Percentiles rank a stretch among this genome's conserved stretches.
Conservation (phyloP, 495 filamentous ascomycete species). For the Pyrenopolyporus hunteri region DNA sequence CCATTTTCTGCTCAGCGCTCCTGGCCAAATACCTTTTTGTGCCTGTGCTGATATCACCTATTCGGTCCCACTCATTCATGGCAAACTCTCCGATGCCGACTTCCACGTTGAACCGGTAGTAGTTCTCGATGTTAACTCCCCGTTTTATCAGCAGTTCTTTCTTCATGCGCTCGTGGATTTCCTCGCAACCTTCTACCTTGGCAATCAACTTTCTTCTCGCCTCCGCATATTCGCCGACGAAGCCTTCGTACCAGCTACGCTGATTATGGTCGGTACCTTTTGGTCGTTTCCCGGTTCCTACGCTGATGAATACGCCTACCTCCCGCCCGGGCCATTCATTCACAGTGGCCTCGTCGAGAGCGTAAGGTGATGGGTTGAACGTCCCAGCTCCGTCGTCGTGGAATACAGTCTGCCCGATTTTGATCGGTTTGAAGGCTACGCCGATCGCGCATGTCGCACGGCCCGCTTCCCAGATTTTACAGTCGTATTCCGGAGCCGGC, state of each 20-base stretch:
- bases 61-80: conserved; percentile 96
- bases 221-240: conserved; percentile 90
- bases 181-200: conserved; percentile 95
- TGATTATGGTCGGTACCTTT: conserved; percentile 69
- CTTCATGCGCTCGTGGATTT: conserved; percentile 84
- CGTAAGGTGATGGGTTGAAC: conserved; percentile 86
- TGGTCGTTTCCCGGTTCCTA: conserved; percentile 91
- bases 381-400: conserved; percentile 91
- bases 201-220: conserved; percentile 79
- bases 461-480: conserved; percentile 94
- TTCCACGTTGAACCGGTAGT: conserved; percentile 97
- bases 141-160: conserved; percentile 74
- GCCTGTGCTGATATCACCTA: conserved; percentile 91
- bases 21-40: conserved; percentile 83
- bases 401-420: conserved; percentile 90
- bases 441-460: conserved; percentile 92
- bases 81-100: conserved; percentile 97
- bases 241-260: conserved; percentile 90
- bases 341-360: conserved; percentile 85
- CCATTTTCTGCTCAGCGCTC: conserved; percentile 74
- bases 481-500: conserved; percentile 84
- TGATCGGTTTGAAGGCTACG: conserved; percentile 93
- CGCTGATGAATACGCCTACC: conserved; percentile 84
- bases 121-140: conserved; percentile 85
- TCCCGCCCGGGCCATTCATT: conserved; percentile 96